Evolutionary conservation across 139 green algal genomes (phyloP), one percentile per base, ranked within the genome.

Genomic region (Spirogloea muscicola): DNA sequence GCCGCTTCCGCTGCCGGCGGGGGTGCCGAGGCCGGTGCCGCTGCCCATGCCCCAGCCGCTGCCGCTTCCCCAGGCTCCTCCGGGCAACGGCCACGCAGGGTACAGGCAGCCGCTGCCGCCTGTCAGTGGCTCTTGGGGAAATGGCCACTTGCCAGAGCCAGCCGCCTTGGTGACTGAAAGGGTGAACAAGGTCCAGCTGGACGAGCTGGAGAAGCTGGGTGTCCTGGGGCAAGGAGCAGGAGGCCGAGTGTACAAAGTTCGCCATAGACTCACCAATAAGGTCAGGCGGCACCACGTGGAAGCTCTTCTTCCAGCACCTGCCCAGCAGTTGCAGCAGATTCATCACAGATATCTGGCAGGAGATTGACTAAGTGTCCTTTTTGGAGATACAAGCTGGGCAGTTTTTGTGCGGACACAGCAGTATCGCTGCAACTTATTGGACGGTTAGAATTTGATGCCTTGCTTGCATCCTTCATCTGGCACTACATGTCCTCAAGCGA

Each of bases 201-300:
- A 73, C 9, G 64, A 73, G 21, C 34, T 73, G 36, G 64, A 73
- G 64, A 38, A 31, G 13, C n/a, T 73, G 1, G 3, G 33, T 6
- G 34, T 43, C 16, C 59, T 73, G 38, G 64, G 64, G 38, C 38
- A 44, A 29, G 64, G 64, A n/a, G 62, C 42, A 42, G 64, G 64
- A 65, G 64, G 64, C n/a, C 27, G 36, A 18, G 64, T 73, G 31
- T 73, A 73, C 64, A 66, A 65, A 38, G 64, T 73, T 27, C 42
- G 42, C 34, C 64, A 73, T 43, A 27, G 34, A 18, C 37, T 36
- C 29, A 44, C 64, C 2, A 43, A 43, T 34, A 27, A 66, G 64
- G 64, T 72, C 2, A 59, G 16, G 43, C n/a, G n/a, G n/a, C n/a
- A n/a, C n/a, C n/a, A n/a, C n/a, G n/a, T n/a, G n/a, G n/a, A n/a